Evolutionary conservation across 192 early-diverging fungal genomes (phyloP), one percentile per base, ranked within the genome.

Genomic region (Jimgerdemannia flammicorona): DNA sequence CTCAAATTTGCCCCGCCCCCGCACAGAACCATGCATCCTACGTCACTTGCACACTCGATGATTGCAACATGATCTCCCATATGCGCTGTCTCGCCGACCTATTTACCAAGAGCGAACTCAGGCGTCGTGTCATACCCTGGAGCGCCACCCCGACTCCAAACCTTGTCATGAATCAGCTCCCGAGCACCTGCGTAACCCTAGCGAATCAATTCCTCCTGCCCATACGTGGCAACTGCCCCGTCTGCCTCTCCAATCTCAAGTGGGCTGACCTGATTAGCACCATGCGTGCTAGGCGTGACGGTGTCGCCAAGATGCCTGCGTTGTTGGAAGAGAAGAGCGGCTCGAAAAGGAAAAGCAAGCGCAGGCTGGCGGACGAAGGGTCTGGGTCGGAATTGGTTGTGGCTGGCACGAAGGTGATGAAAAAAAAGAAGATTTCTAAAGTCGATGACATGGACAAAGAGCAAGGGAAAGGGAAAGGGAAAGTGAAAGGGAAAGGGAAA

Each of bases 241-340:
- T 39, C 14, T 76, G 75, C 44, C 20, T 19, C 17, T 44, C 7
- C 3, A n/a, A 11, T 11, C 59, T 76, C 10, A 43, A 63, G 40
- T 76, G 75, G 75, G 75, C 68, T n/a, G 75, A 76, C 65, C 18
- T 70, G 44, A 76, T 76, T 64, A 43, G 49, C 14, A 14, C 49
- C 49, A 59, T 14, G 49, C 49, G 14, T 14, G 49, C 49, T 14
- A 59, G 49, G 49, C 49, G 49, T 14, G 49, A 59, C 14, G 49
- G 49, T 10, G 14, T 59, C 49, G 14, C 49, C 49, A 59, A 59
- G 14, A 14, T 6, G 6, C 49, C 49, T 6, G 14, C 8, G 8
- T 59, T 59, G 49, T 14, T 59, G 49, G 49, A 59, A 59, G 49
- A 59, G 49, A 59, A 59, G 70, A 43, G n/a, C 59, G 3, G 44